Conservation (phyloP, 139 green algal species). For the Chara braunii region DNA sequence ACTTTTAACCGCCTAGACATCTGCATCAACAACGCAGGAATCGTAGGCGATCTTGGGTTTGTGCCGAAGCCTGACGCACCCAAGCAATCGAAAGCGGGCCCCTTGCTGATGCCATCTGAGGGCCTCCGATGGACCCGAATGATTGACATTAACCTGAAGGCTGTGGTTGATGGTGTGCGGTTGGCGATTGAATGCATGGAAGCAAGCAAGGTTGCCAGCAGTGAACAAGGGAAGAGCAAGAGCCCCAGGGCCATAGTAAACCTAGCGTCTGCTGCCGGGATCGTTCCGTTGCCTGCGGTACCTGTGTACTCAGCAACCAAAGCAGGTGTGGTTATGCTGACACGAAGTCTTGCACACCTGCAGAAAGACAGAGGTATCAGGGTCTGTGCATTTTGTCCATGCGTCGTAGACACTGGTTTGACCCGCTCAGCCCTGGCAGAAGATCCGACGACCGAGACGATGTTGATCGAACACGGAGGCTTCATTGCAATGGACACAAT, state of each 20-base stretch:
- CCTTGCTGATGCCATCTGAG: too few species aligned
- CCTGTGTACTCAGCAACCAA: slow-evolving; percentile 43
- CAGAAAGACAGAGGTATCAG: slow-evolving; percentile 6
- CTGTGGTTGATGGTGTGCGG: slow-evolving; percentile 38
- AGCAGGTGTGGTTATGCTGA: slow-evolving; percentile 42
- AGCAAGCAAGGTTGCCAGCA: neutral
- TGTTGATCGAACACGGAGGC: too few species aligned
- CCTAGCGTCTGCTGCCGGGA: slow-evolving; percentile 39
- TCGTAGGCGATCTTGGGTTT: too few species aligned
- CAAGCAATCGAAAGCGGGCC: too few species aligned
- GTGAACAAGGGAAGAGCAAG: neutral
- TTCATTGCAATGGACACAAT: slow-evolving; percentile 39
- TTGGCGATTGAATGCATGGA: slow-evolving; percentile 34
- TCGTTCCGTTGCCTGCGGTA: slow-evolving; percentile 17
- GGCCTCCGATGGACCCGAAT: slow-evolving; percentile 6
- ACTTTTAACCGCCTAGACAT: slow-evolving; percentile 34
- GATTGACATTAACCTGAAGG: slow-evolving; percentile 36
- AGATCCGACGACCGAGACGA: too few species aligned
- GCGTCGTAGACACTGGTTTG: slow-evolving; percentile 25
- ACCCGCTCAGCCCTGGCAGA: too few species aligned
- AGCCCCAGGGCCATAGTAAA: slow-evolving; percentile 41
- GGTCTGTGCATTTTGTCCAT: slow-evolving; percentile 30
- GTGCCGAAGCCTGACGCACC: too few species aligned
- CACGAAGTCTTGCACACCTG: slow-evolving; percentile 27
- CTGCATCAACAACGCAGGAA: slow-evolving; percentile 42